Conservation (phyloP, 768 basidiomycete species). For the Dictyophora rubrovolvata region DNA sequence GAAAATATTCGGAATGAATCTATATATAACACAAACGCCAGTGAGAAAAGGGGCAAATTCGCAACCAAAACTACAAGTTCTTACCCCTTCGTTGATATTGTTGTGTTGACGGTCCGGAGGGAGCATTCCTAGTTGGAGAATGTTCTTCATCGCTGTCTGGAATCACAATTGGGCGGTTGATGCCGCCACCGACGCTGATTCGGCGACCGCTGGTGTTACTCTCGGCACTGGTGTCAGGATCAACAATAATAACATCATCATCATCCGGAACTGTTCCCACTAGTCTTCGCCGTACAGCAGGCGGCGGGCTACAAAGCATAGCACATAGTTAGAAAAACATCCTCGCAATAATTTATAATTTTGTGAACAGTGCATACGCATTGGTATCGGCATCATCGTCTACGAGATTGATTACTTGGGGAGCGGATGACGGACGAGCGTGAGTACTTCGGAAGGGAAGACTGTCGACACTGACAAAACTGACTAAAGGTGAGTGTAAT, state of each 20-base stretch:
- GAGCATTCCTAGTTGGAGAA: not conserved
- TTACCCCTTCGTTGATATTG: not conserved
- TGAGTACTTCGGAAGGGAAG: too few species aligned
- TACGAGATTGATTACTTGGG: not conserved
- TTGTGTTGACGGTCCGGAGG: not conserved
- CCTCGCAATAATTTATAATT: too few species aligned
- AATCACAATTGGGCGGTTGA: slow-evolving; percentile 22
- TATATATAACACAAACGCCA: not conserved
- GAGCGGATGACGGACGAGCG: not conserved
- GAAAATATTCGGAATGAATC: slow-evolving; percentile 2
- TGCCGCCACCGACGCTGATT: not conserved
- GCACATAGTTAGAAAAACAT: too few species aligned
- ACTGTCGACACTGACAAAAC: too few species aligned
- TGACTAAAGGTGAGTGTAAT: too few species aligned
- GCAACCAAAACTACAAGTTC: too few species aligned
- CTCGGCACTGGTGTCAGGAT: not conserved
- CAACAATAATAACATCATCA: not conserved
- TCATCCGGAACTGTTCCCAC: not conserved
- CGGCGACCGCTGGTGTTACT: not conserved
- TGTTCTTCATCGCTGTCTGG: slow-evolving; percentile 32
- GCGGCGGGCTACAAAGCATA: not conserved
- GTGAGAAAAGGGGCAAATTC: too few species aligned
- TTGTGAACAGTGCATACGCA: too few species aligned
- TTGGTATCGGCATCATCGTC: not conserved
- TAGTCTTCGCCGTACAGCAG: not conserved